Percentiles rank a stretch among this genome's conserved stretches.
These are phyloP conservation scores for Lindgomyces ingoldianus DNA, from an alignment of 495 filamentous ascomycete species.

Conservation along the genomic window DNA sequence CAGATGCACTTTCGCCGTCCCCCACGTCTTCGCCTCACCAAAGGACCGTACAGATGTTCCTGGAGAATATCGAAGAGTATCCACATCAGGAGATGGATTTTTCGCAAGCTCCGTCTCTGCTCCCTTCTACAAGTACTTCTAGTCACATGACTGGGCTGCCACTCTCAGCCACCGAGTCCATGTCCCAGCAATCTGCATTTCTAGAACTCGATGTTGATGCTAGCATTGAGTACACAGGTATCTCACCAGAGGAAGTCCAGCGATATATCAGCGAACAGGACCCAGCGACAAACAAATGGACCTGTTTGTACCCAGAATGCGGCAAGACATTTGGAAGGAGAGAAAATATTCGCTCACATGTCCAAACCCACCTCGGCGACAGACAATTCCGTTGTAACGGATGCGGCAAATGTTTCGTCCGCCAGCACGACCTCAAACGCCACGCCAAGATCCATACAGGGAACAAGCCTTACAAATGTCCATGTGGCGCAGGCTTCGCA, in stretches of 20 bases:
- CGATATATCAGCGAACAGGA: constrained; percentile 81
- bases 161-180: constrained; percentile 42
- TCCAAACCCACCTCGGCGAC: constrained; percentile 95
- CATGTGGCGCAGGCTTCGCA: constrained; percentile 87
- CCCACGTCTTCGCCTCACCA: constrained; percentile 37
- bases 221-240: constrained; percentile 65
- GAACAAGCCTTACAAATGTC: constrained; percentile 87
- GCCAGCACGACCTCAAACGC: constrained; percentile 94
- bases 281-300: constrained; percentile 74
- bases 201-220: constrained; percentile 48
- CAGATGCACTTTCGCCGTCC: constrained; percentile 38
- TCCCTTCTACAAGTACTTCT: constrained; percentile 2
- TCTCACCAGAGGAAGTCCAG: constrained; percentile 84
- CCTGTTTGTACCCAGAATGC: constrained; percentile 80
- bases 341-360: constrained; percentile 96
- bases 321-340: constrained; percentile 84
- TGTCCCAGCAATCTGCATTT: constrained; percentile 48
- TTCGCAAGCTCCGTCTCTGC: constrained; percentile 18
- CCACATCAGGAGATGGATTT: constrained; percentile 18
- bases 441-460: constrained; percentile 96
- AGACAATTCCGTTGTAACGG: constrained; percentile 86
- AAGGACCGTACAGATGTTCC: constrained; percentile 26
- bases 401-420: constrained; percentile 91
- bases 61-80: constrained; percentile 34
- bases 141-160: constrained; percentile 1